Evolutionary conservation across 345 rosid species (phyloP), one percentile per base, ranked within the genome.

Genomic region (Ceriops decandra): DNA sequence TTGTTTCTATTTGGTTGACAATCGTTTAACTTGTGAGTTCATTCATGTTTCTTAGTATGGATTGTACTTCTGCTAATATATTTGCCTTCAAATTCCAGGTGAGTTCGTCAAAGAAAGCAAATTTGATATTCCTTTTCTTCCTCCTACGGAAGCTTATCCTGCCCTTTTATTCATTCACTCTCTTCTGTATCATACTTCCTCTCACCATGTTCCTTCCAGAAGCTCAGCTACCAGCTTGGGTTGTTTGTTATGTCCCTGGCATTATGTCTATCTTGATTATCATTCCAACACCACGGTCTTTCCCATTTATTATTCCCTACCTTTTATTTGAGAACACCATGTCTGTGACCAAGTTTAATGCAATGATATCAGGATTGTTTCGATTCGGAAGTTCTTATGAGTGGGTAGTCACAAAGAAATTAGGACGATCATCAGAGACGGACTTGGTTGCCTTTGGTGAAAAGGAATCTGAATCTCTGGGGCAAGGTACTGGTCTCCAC

Each of bases 251-350:
- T 62, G 80, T 93, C 58, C 96, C 97, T 0, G 93, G 91, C 53
- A 58, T 90, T 64, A 87, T 93, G 95, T 93, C 98, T 27, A 47
- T 93, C 77, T 72, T 92, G 76, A 90, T 84, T 74, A 87, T 92
- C 78, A 82, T 92, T 68, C 98, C 98, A 0, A 86, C 92, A 3
- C 98, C 93, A 15, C 74, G 87, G 42, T 92, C 98, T 16, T 90
- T 92, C 82, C 96, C 95, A 27, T 90, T 92, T 76, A 82, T 92
- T 10, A 96, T 90, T 69, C 98, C 98, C 0, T 92, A 86, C 75
- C 95, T 92, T 69, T 82, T 92, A n/a, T 92, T 92, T 62, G 98
- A 92, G 74, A 92, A 92, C 86, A 92, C 98, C 73, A 92, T 92
- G 95, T 92, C 96, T 0, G 98, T 92, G 57, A 92, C 98, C 82